phyloP scores from a whole-genome alignment of 441 rosid species.

The Capsella rubella region DNA sequence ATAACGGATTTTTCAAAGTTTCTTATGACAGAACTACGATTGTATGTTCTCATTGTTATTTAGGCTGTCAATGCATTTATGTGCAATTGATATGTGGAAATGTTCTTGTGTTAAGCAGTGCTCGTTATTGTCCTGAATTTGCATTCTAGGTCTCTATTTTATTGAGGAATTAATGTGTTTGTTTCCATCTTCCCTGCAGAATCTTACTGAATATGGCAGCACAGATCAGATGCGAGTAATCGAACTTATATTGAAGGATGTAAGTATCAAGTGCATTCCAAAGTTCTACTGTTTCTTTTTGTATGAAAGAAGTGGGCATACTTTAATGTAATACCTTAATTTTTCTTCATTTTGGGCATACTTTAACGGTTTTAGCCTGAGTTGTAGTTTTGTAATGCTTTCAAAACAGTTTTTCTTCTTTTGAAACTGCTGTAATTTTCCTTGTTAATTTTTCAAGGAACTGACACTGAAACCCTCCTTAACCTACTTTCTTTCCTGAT shows the following conservation, averaged over 20 bases:
- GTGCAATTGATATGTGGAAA: slow-evolving; percentile 5
- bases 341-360: slow-evolving; percentile 1
- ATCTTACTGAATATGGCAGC: slow-evolving; percentile 81
- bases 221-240: slow-evolving; percentile 82
- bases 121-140: slow-evolving; percentile 9
- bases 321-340: slow-evolving; percentile 18
- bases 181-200: slow-evolving; percentile 59
- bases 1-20: neutral
- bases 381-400: neutral
- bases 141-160: slow-evolving; percentile 11
- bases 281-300: slow-evolving; percentile 20
- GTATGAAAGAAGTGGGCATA: slow-evolving; percentile 8
- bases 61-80: slow-evolving; percentile 9
- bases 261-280: slow-evolving; percentile 53
- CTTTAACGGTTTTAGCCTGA: slow-evolving; percentile 6
- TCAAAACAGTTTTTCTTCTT: neutral
- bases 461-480: slow-evolving; percentile 15
- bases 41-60: slow-evolving; percentile 4
- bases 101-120: neutral
- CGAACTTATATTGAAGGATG: slow-evolving; percentile 85
- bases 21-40: neutral
- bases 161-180: slow-evolving; percentile 8
- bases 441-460: slow-evolving; percentile 3
- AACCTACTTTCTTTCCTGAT: slow-evolving; percentile 30
- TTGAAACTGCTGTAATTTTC: neutral